phyloP scores from a whole-genome alignment of 306 rosid species.

The Carpinus viminea region DNA sequence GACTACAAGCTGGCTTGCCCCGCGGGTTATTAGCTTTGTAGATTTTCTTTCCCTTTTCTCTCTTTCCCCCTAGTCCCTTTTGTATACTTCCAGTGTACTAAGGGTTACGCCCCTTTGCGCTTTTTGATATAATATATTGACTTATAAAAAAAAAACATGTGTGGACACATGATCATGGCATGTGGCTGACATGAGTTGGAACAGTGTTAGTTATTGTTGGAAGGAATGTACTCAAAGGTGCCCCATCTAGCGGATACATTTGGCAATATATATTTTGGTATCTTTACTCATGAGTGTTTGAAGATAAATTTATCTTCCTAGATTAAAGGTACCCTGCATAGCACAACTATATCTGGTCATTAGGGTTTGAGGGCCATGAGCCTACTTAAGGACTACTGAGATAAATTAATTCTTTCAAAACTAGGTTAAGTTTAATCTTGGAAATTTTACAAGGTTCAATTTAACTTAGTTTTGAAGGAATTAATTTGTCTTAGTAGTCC shows the following conservation, averaged over 20 bases:
- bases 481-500: background rate
- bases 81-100: no score
- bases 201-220: background rate
- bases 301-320: background rate
- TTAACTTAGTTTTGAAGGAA: background rate
- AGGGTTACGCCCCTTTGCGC: no score
- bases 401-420: background rate
- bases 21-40: no score
- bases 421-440: background rate
- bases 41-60: no score
- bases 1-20: no score
- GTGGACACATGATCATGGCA: background rate
- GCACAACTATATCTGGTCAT: background rate
- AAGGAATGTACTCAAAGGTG: background rate
- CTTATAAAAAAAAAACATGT: no score
- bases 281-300: background rate
- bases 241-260: background rate
- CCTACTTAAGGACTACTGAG: background rate
- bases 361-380: background rate
- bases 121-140: no score
- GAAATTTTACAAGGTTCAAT: background rate
- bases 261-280: background rate
- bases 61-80: no score
- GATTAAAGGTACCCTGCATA: background rate
- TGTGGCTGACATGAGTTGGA: background rate